Base-by-base conservation (phyloP, 495 filamentous ascomycete genomes). In the Geoglossum glabrum region DNA sequence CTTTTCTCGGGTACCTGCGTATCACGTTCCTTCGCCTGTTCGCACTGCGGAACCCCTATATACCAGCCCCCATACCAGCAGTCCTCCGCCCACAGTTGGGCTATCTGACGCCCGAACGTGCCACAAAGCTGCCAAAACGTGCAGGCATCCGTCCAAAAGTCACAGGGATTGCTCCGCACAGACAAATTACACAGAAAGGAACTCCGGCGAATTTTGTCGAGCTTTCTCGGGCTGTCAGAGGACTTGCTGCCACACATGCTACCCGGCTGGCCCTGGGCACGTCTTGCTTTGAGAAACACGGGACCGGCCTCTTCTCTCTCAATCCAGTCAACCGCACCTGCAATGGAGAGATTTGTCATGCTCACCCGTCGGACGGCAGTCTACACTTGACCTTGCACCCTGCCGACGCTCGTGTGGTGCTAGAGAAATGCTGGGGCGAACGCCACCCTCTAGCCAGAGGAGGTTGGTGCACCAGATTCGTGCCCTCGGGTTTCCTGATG, bases 401-500 rank as follows among this genome's bases (percentile, higher is more conserved):
- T 0, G 79, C 82, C 28, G 89, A 96, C 68, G 85, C 84, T 47
- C 80, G 74, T 65, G 75, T 81, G 61, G 74, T 95, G 21, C 70
- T 95, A 34, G 81, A 88, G 59, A 79, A 79, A 46, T 85, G 87
- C 21, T 94, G 87, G 87, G 89, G 85, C n/a, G 79, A 95, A 68
- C 73, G 87, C n/a, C 87, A 94, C 68, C 85, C 85, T 0, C 74
- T 94, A 60, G 81, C 85, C 2, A 80, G 81, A 59, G 78, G 74
- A 26, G 75, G 74, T 10, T 71, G 68, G 67, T 71, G 73, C 61
- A 64, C 72, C 58, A 63, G 72, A 57, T 86, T 77, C 61, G 75
- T 79, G 55, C 84, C 86, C 0, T 66, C 68, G 11, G 83, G 82
- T 31, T 93, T 85, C 67, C 67, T 85, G 40, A 80, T 95, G 76